These are phyloP conservation scores for Crassisporium funariophilum DNA, from an alignment of 768 basidiomycete genomes.

Conservation along the genomic window DNA sequence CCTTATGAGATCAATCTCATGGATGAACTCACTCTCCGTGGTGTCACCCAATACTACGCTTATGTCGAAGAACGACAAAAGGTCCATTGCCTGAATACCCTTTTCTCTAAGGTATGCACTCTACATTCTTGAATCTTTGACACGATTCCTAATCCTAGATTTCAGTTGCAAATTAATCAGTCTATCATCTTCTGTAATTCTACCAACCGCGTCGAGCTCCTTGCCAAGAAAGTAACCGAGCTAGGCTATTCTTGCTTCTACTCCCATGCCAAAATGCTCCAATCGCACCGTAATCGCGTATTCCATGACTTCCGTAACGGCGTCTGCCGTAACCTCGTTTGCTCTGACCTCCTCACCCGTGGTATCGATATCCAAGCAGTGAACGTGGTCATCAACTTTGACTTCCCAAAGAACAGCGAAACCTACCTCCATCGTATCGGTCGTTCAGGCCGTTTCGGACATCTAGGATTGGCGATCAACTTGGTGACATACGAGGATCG, in stretches of 20 bases:
- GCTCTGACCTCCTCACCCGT: conserved; percentile 94
- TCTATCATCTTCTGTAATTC: conserved; percentile 99
- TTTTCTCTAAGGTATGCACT: conserved; percentile 88
- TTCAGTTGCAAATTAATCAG: conserved; percentile 99
- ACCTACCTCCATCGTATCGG: conserved; percentile 99
- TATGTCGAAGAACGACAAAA: conserved; percentile 99
- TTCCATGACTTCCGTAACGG: conserved; percentile 99
- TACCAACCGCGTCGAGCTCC: conserved; percentile 97
- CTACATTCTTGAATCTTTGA: not conserved
- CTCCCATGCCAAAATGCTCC: conserved; percentile 99
- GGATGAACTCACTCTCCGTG: conserved; percentile 98
- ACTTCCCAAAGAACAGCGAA: conserved; percentile 98
- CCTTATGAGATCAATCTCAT: conserved; percentile 99
- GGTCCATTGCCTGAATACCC: conserved; percentile 98
- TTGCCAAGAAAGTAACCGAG: conserved; percentile 99
- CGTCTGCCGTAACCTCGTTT: conserved; percentile 98
- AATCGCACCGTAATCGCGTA: conserved; percentile 97
- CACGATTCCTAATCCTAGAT: not conserved
- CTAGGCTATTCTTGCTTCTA: conserved; percentile 99
- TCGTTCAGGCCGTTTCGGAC: conserved; percentile 96
- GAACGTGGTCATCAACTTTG: conserved; percentile 99
- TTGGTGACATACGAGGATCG: conserved; percentile 97
- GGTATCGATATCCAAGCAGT: conserved; percentile 99
- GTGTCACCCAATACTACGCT: conserved; percentile 99
- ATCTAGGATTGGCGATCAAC: conserved; percentile 96